Evolutionary conservation across 2,329 filamentous ascomycete species (phyloP).

Genomic region (Aspergillus oerlinghausenensis): DNA sequence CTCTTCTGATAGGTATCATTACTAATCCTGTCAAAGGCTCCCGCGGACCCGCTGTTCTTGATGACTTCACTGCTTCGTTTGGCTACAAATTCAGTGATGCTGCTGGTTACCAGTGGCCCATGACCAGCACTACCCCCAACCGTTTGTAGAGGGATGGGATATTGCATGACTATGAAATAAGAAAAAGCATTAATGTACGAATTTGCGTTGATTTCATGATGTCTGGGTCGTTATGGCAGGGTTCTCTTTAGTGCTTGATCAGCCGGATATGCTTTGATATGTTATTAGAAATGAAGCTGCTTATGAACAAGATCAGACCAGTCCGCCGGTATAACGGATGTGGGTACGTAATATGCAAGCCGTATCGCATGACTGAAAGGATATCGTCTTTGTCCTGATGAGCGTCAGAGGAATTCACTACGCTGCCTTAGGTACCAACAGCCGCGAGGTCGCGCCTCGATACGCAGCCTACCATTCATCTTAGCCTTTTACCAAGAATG

Average conservation of each 20-base stretch:
- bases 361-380: no score
- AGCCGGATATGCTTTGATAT: not conserved
- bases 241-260: conserved; percentile 1
- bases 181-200: conserved; percentile 15
- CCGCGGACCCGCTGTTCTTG: conserved; percentile 89
- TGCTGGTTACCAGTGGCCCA: conserved; percentile 92
- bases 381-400: no score
- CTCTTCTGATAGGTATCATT: not conserved
- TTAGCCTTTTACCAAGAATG: no score
- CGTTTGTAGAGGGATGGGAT: conserved; percentile 61
- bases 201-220: conserved; percentile 8
- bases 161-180: conserved; percentile 7
- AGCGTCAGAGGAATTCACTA: no score
- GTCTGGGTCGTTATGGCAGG: conserved; percentile 2
- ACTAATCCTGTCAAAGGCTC: conserved; percentile 60
- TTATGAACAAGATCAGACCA: not conserved
- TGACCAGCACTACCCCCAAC: conserved; percentile 64
- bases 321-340: no score
- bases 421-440: no score
- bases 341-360: no score
- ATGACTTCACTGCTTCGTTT: conserved; percentile 97
- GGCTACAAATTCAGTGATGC: conserved; percentile 99
- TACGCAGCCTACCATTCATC: no score
- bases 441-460: no score
- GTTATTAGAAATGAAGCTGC: not conserved